Evolutionary conservation across 495 filamentous ascomycete species (phyloP), one percentile per base, ranked within the genome.

Genomic region (Astrothelium macrocarpum): DNA sequence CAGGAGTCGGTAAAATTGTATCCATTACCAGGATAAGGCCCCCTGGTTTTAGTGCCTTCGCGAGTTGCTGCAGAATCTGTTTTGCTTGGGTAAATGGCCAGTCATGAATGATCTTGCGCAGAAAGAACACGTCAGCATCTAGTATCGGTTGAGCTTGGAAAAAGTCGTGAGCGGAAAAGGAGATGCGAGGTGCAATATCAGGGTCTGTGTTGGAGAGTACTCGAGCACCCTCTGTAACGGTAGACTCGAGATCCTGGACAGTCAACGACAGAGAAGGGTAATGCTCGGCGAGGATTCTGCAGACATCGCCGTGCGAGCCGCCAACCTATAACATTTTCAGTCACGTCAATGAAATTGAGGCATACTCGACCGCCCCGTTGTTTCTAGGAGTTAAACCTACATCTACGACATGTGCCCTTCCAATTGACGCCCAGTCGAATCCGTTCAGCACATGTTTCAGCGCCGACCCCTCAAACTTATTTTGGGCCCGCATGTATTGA

Each of bases 1-100:
- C 36, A 42, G 36, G 36, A 42, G 18, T 16, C 0, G 68, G 71
- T 25, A 84, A 69, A 67, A 81, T 78, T 66, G 80, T 71, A 64
- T 84, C 81, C 65, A 81, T 82, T 62, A 81, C 78, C 62, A 83
- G 59, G 59, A 84, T 70, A 46, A 74, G 32, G 9, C 64, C 63
- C 2, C 53, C 60, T 7, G 75, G 74, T 66, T 82, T 85, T 31
- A 87, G 72, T 0, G 81, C 81, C 3, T 82, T 81, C 43, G 83
- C 76, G 28, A 85, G 66, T 60, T 74, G 75, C 60, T 71, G 66
- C 26, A 87, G 75, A 53, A 85, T 78, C 62, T 78, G 74, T 18
- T 81, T 64, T 0, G 79, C 78, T 67, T 85, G 84, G 31, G 81
- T 81, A 28, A 82, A 80, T 26, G 80, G 79, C 73, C 84, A 62